phyloP scores from a whole-genome alignment of 2,329 filamentous ascomycete species.

The Mycosphaerella arachidis region DNA sequence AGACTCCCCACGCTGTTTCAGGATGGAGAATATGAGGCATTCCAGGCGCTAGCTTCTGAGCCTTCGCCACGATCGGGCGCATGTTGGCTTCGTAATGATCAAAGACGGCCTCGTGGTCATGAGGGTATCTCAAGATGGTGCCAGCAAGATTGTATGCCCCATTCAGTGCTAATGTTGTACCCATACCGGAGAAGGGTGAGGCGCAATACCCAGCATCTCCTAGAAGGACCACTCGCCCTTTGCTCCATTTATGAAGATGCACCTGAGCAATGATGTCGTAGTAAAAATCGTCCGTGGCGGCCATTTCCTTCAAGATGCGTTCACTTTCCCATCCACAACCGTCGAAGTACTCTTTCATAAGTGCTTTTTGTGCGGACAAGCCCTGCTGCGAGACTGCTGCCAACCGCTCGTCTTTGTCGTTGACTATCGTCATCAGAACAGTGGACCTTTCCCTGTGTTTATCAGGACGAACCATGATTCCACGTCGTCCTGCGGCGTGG shows the following conservation, averaged over 20 bases:
- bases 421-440: slow-evolving; percentile 25
- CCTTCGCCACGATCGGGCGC: slow-evolving; percentile 22
- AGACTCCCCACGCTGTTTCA: slow-evolving; percentile 23
- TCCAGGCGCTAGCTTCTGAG: slow-evolving; percentile 27
- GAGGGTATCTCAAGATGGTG: slow-evolving; percentile 16
- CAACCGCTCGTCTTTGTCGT: slow-evolving; percentile 21
- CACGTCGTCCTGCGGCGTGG: slow-evolving; percentile 26
- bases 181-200: slow-evolving; percentile 34
- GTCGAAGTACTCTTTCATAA: slow-evolving; percentile 27
- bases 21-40: slow-evolving; percentile 22
- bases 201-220: slow-evolving; percentile 32
- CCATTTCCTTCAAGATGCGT: slow-evolving; percentile 27
- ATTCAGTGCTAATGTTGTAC: slow-evolving; percentile 32
- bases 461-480: slow-evolving; percentile 31
- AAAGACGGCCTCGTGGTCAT: slow-evolving; percentile 23
- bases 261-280: slow-evolving; percentile 31
- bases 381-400: slow-evolving; percentile 15
- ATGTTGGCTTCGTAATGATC: slow-evolving; percentile 24
- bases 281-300: slow-evolving; percentile 31
- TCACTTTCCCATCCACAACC: slow-evolving; percentile 28
- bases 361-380: slow-evolving; percentile 23
- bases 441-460: slow-evolving; percentile 20
- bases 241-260: slow-evolving; percentile 27
- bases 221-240: slow-evolving; percentile 29
- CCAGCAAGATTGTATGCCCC: slow-evolving; percentile 35